These are phyloP conservation scores for Catharanthus roseus DNA, from an alignment of 257 asterid genomes.

Conservation along the genomic window DNA sequence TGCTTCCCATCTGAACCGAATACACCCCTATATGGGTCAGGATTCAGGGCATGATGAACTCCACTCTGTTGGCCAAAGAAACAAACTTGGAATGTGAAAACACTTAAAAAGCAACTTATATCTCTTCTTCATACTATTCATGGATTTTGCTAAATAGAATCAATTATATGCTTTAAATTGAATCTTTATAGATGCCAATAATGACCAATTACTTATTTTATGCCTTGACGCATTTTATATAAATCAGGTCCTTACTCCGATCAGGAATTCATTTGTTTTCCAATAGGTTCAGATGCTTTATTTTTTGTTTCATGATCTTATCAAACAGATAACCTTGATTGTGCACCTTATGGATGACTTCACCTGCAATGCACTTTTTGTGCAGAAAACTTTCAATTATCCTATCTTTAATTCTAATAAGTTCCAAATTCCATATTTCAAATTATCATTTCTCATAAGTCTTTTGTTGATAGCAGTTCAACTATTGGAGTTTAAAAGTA, in stretches of 20 bases:
- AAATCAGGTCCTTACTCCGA: too few species aligned
- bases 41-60: conserved; percentile 69
- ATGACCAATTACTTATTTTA: not conserved
- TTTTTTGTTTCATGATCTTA: too few species aligned
- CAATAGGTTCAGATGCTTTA: too few species aligned
- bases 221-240: not conserved
- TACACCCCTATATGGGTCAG: conserved; percentile 64
- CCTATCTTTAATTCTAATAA: not conserved
- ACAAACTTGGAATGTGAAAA: not conserved
- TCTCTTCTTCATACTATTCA: not conserved
- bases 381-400: not conserved
- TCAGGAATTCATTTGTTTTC: too few species aligned
- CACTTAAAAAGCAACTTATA: not conserved
- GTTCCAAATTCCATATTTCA: not conserved
- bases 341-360: too few species aligned
- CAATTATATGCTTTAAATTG: not conserved
- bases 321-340: too few species aligned
- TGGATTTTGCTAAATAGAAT: not conserved
- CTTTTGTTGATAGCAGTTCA: not conserved
- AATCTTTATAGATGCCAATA: not conserved
- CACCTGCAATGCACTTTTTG: too few species aligned
- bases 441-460: not conserved
- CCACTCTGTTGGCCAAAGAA: conserved; percentile 45
- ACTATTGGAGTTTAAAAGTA: not conserved
- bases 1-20: conserved; percentile 61